Evolutionary conservation across 1,284 basidiomycete species (phyloP).

Genomic region (Microbotryomycetes sp.): DNA sequence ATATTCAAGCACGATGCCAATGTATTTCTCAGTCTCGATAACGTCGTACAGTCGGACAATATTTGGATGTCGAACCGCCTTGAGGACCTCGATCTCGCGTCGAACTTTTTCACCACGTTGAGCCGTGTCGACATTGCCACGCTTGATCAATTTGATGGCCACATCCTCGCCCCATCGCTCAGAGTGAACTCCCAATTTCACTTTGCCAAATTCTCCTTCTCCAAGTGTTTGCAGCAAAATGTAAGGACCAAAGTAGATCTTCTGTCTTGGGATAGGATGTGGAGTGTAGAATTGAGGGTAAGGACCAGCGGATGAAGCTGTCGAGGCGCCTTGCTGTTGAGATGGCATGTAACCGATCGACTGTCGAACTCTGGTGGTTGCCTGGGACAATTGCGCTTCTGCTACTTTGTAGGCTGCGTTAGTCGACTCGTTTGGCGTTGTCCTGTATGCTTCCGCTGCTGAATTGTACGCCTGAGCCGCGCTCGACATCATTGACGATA

Average conservation of each 20-base stretch:
- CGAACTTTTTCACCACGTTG: conserved; percentile 64
- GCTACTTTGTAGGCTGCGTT: conserved; percentile 2
- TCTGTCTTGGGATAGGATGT: conserved; percentile 32
- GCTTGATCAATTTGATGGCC: conserved; percentile 95
- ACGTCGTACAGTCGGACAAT: conserved; percentile 98
- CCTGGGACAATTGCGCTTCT: neutral
- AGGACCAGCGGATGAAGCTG: conserved; percentile 21
- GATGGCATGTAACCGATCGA: conserved; percentile 31
- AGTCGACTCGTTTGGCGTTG: too few relatives aligned
- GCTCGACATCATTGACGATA: too few relatives aligned
- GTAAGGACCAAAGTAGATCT: conserved; percentile 83
- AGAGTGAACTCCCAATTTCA: conserved; percentile 91
- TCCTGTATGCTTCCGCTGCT: conserved; percentile 3
- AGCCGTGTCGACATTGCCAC: conserved; percentile 77
- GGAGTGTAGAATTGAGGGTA: conserved; percentile 33
- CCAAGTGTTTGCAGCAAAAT: conserved; percentile 93
- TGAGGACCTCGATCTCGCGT: conserved; percentile 92
- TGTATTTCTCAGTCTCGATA: conserved; percentile 99
- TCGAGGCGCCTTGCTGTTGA: neutral
- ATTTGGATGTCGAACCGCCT: conserved; percentile 91
- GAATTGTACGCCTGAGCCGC: neutral
- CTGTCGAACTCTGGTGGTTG: conserved; percentile 17
- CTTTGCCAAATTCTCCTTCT: conserved; percentile 99
- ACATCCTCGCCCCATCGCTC: conserved; percentile 91
- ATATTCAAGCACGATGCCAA: conserved; percentile 98